Percentiles rank a stretch among this genome's conserved stretches.
Conservation (phyloP, 106 monocot species). For the Dioscorea dumetorum region DNA sequence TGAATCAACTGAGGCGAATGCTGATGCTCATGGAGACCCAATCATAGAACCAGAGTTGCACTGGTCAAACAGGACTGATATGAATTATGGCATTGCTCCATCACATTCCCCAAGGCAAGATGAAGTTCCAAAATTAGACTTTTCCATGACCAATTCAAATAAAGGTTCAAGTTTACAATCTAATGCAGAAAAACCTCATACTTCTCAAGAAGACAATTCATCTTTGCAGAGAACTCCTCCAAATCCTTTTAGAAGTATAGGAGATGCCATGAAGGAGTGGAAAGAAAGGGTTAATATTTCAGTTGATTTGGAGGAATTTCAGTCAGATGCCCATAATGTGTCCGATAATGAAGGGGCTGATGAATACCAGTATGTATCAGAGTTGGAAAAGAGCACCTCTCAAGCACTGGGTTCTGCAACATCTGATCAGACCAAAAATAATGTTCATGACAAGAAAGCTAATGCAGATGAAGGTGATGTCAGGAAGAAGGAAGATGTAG, state of each 20-base stretch:
- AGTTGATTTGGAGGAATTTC: constrained; percentile 43
- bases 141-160: constrained; percentile 32
- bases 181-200: constrained; percentile 18
- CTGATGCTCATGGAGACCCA: background rate
- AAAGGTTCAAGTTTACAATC: constrained; percentile 33
- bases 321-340: constrained; percentile 21
- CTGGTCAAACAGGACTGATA: constrained; percentile 38
- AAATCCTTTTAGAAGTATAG: constrained; percentile 82
- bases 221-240: constrained; percentile 28
- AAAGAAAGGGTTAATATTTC: constrained; percentile 80
- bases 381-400: constrained; percentile 54
- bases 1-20: constrained; percentile 15
- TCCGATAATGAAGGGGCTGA: constrained; percentile 37
- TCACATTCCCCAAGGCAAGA: constrained; percentile 19
- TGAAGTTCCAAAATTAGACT: constrained; percentile 30
- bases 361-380: constrained; percentile 66
- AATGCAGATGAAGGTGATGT: constrained; percentile 24
- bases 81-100: constrained; percentile 29
- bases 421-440: constrained; percentile 48
- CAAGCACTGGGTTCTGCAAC: constrained; percentile 83
- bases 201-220: constrained; percentile 15
- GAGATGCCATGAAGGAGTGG: constrained; percentile 77
- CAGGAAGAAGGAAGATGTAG: constrained; percentile 27
- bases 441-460: constrained; percentile 12
- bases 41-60: constrained; percentile 15